Conservation (phyloP, 2,329 filamentous ascomycete species). For the Botrytis sinoallii region DNA sequence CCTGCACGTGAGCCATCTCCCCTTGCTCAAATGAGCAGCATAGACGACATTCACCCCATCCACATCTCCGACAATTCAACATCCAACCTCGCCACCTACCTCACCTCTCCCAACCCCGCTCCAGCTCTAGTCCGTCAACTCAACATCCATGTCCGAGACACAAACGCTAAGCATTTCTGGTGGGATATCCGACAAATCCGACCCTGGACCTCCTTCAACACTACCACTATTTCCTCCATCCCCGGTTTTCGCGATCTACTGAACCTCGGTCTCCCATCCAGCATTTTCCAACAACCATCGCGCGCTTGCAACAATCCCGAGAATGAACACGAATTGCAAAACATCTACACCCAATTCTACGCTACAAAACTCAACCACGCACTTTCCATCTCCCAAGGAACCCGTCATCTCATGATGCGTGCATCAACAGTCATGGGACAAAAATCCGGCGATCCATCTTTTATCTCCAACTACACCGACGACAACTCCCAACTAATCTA, state of each 20-base stretch:
- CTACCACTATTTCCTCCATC: slow-evolving; percentile 67
- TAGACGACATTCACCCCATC: slow-evolving; percentile 38
- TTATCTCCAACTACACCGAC: slow-evolving; percentile 51
- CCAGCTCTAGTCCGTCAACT: slow-evolving; percentile 78
- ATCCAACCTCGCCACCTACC: slow-evolving; percentile 73
- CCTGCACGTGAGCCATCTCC: slow-evolving; percentile 46
- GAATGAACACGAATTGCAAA: slow-evolving; percentile 72
- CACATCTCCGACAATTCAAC: slow-evolving; percentile 42
- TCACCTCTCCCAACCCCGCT: slow-evolving; percentile 76
- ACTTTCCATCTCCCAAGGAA: slow-evolving; percentile 69
- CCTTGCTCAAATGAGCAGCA: slow-evolving; percentile 35
- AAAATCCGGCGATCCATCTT: slow-evolving; percentile 39
- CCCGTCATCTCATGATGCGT: slow-evolving; percentile 50
- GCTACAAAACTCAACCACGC: slow-evolving; percentile 85
- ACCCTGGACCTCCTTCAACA: slow-evolving; percentile 77
- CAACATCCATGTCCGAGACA: slow-evolving; percentile 64
- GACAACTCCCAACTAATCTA: slow-evolving; percentile 48
- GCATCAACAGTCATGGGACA: slow-evolving; percentile 21
- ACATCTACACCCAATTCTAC: slow-evolving; percentile 74
- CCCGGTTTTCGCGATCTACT: slow-evolving; percentile 72
- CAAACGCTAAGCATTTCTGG: slow-evolving; percentile 81
- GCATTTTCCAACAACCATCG: slow-evolving; percentile 53
- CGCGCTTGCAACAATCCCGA: slow-evolving; percentile 63
- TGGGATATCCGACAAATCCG: slow-evolving; percentile 90
- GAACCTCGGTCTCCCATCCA: slow-evolving; percentile 61